A percentile compares a stretch with the other conserved stretches of the same genome.
Conservation (phyloP, 2,329 filamentous ascomycete genomes). For the Sporothrix sp. region DNA sequence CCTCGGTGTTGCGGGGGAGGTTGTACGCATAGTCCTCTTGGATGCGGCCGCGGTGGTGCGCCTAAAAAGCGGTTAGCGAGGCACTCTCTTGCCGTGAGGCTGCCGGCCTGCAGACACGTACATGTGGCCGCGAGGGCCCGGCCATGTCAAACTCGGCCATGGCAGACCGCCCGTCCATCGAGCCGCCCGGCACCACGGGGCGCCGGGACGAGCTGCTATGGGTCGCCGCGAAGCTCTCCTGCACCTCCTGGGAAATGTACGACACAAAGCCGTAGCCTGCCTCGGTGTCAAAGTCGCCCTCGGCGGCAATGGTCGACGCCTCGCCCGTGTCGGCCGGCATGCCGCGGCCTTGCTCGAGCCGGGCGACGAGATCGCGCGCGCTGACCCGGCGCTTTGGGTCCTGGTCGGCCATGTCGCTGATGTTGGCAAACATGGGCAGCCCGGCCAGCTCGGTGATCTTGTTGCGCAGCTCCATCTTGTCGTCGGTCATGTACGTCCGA, state of each 20-base stretch:
- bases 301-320: too few relatives aligned
- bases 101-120: background rate
- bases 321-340: too few relatives aligned
- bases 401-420: background rate
- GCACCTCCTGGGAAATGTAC: too few relatives aligned
- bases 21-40: background rate
- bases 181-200: background rate
- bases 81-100: too few relatives aligned
- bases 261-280: too few relatives aligned
- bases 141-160: background rate
- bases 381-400: constrained; percentile 7
- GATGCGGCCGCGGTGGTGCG: background rate
- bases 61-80: background rate
- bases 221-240: too few relatives aligned
- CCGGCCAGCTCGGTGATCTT: constrained; percentile 13
- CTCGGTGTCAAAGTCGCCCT: too few relatives aligned
- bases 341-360: too few relatives aligned
- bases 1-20: background rate
- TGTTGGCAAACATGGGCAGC: background rate
- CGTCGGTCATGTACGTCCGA: constrained; percentile 7
- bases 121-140: background rate
- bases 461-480: constrained; percentile 14
- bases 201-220: background rate
- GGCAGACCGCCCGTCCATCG: constrained; percentile 1
- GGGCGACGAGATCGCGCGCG: background rate